phyloP scores from a whole-genome alignment of 345 rosid genomes.

The Erucastrum elatum region DNA sequence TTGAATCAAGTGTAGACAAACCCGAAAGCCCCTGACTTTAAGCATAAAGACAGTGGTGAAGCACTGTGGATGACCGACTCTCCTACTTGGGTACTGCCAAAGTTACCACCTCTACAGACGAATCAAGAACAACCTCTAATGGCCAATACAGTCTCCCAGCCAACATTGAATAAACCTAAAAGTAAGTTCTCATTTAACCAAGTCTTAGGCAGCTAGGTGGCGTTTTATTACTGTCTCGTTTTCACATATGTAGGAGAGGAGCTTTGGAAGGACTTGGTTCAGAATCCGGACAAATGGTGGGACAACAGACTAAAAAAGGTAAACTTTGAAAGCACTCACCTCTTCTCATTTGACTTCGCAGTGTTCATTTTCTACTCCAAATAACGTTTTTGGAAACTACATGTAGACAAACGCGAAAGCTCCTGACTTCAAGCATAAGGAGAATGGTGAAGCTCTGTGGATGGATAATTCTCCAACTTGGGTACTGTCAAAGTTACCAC shows the following conservation, averaged over 20 bases:
- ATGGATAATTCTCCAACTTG: conserved; percentile 52
- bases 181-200: conserved; percentile 7
- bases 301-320: conserved; percentile 75
- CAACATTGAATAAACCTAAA: not conserved
- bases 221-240: not conserved
- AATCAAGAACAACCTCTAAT: conserved; percentile 25
- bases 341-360: not conserved
- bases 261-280: conserved; percentile 67
- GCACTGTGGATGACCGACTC: conserved; percentile 56
- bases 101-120: conserved; percentile 54
- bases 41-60: conserved; percentile 63
- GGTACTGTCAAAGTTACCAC: conserved; percentile 60
- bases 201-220: not conserved
- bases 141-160: conserved; percentile 19
- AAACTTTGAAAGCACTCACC: not conserved
- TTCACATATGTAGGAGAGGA: conserved; percentile 51
- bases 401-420: conserved; percentile 38
- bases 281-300: conserved; percentile 78
- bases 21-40: conserved; percentile 60
- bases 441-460: conserved; percentile 63
- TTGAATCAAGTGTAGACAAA: conserved; percentile 35
- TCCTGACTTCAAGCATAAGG: conserved; percentile 77
- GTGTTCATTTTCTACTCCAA: conserved; percentile 1
- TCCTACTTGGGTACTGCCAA: conserved; percentile 58
- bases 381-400: not conserved